Conservation (phyloP, 345 rosid species). For the Anacardium occidentale region DNA sequence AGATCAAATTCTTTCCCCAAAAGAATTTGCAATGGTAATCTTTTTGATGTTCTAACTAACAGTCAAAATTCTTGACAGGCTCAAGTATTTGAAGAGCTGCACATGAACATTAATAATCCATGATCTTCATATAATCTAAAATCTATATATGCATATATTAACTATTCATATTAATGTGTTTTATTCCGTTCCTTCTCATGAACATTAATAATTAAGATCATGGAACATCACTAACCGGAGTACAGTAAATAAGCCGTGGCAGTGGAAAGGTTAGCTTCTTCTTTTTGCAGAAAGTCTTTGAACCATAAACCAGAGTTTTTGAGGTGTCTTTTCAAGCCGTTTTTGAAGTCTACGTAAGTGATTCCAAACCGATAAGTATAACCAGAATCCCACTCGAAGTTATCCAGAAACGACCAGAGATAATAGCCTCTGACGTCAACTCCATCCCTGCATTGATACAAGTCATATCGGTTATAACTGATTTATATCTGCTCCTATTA, state of each 20-base stretch:
- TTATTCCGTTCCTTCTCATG: too few species aligned
- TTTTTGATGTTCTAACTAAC: background rate
- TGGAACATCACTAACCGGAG: background rate
- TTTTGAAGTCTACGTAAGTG: slow-evolving; percentile 37
- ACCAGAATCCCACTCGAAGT: slow-evolving; percentile 44
- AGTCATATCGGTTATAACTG: background rate
- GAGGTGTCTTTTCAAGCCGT: slow-evolving; percentile 31
- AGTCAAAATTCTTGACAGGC: background rate
- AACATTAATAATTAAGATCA: background rate
- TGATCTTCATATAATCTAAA: too few species aligned
- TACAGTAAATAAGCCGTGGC: background rate
- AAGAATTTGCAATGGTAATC: background rate
- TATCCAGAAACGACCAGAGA: slow-evolving; percentile 45
- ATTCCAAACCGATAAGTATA: slow-evolving; percentile 39
- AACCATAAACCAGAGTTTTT: slow-evolving; percentile 22
- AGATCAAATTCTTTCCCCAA: background rate
- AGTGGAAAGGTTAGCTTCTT: background rate
- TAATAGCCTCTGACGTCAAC: slow-evolving; percentile 42
- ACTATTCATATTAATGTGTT: too few species aligned
- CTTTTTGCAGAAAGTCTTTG: slow-evolving; percentile 2
- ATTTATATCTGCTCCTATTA: too few species aligned
- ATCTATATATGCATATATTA: background rate
- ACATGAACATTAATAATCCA: too few species aligned
- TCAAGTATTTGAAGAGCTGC: too few species aligned
- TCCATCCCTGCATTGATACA: slow-evolving; percentile 28